Evolutionary conservation across 305 asterid genomes (phyloP), one percentile per base, ranked within the genome.

Genomic region (Coffea humblotiana): DNA sequence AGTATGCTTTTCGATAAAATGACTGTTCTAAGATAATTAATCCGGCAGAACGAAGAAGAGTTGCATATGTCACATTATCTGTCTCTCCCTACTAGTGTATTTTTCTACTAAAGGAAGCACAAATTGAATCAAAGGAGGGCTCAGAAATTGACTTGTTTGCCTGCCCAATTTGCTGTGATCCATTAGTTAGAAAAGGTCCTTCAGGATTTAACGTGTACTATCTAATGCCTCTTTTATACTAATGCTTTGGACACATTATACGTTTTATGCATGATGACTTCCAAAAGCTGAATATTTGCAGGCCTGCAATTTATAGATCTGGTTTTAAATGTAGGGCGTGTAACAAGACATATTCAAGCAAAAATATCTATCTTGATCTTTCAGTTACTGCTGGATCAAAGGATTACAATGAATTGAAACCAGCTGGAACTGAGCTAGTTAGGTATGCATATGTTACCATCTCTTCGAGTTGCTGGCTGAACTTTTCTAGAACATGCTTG

Each of bases 201-300:
- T 74, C 95, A n/a, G 99, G 98, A 75, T 95, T 94, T 90, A 94
- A 91, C 86, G 76, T 94, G 98, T 95, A 83, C 88, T 96, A 83
- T 84, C 67, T 66, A 78, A 43, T 77, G 37, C 49, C 78, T 77
- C 77, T 60, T 49, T 71, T 63, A 37, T 52, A 64, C 4, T 43
- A 14, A 64, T 52, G 40, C 77, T 29, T 56, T 21, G 7, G 23
- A 9, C 11, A 29, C 74, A 66, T 37, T 14, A 45, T 37, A 23
- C 37, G 25, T 14, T 64, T 47, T 56, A 65, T 37, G 51, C n/a
- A 8, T 77, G 48, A 29, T 72, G 77, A 71, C 81, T 83, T 80
- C 49, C 15, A 71, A 68, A 66, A 71, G n/a, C 81, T 45, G 49
- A 60, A 61, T 76, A 79, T 74, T 72, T 86, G 76, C 93, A 93